These are phyloP conservation scores for Mycena sanguinolenta DNA, from an alignment of 768 basidiomycete species.

Conservation along the genomic window DNA sequence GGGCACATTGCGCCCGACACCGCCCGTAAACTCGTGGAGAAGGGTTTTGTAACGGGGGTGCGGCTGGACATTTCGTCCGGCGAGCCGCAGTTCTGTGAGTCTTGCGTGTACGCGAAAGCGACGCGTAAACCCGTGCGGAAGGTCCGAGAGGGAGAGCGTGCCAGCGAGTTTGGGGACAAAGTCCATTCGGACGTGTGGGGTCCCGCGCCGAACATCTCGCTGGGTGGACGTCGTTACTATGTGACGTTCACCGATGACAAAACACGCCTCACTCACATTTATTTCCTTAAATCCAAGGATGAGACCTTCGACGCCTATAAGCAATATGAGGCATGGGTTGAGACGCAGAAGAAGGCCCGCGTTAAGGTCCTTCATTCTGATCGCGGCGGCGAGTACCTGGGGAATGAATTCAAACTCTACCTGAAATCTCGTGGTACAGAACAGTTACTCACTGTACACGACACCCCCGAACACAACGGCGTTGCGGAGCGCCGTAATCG, in stretches of 20 bases:
- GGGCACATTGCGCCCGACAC: too few relatives aligned
- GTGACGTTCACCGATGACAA: not conserved
- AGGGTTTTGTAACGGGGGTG: too few relatives aligned
- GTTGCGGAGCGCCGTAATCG: slow-evolving; percentile 39
- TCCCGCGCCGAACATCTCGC: slow-evolving; percentile 32
- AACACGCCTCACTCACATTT: not conserved
- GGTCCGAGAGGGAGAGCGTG: slow-evolving; percentile 14
- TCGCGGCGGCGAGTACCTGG: not conserved
- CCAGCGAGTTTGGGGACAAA: slow-evolving; percentile 37
- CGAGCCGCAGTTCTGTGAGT: slow-evolving; percentile 38
- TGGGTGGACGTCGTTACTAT: slow-evolving; percentile 22
- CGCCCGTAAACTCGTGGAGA: too few relatives aligned
- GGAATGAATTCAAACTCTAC: slow-evolving; percentile 1
- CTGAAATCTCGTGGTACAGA: slow-evolving; percentile 39
- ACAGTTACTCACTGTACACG: slow-evolving; percentile 11
- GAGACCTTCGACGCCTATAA: slow-evolving; percentile 19
- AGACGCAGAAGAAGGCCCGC: slow-evolving; percentile 41
- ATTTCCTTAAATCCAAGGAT: slow-evolving; percentile 23
- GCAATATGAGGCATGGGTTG: slow-evolving; percentile 34
- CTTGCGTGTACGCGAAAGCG: slow-evolving; percentile 40
- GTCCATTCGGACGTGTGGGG: slow-evolving; percentile 46
- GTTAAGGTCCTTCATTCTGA: slow-evolving; percentile 15
- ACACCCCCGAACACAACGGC: slow-evolving; percentile 44
- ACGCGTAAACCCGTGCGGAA: slow-evolving; percentile 36
- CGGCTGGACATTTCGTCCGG: not conserved